Evolutionary conservation across 108 stramenopile genomes (phyloP).

Genomic region (Skeletonema marinoi): DNA sequence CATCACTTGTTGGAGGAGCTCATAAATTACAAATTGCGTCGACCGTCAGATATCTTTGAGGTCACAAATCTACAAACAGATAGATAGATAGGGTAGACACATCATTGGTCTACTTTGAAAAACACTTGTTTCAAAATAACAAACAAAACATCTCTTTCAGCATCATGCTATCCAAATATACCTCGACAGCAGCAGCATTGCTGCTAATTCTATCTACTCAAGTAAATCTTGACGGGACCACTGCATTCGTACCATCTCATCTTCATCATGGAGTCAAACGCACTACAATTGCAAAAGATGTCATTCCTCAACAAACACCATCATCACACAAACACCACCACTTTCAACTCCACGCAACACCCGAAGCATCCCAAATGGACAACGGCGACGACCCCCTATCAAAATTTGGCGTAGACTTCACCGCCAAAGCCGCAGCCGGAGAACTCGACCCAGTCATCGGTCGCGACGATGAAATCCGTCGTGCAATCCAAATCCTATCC

Average conservation of each 20-base stretch:
- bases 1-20: no score
- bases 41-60: no score
- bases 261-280: not conserved
- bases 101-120: no score
- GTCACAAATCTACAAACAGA: no score
- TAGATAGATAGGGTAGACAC: no score
- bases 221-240: no score
- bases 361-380: not conserved
- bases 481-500: slow-evolving; percentile 95
- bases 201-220: no score
- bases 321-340: not conserved
- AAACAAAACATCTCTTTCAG: no score
- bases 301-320: not conserved
- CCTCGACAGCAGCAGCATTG: no score
- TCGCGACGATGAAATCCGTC: slow-evolving; percentile 97
- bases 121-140: no score
- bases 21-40: no score
- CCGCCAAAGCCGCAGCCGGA: slow-evolving; percentile 78
- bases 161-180: no score
- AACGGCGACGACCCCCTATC: slow-evolving; percentile 79
- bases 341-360: not conserved
- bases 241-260: not conserved
- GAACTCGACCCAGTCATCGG: slow-evolving; percentile 98
- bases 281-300: not conserved
- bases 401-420: slow-evolving; percentile 97